These are phyloP conservation scores for Lichtheimia hyalospora DNA, from an alignment of 371 early-diverging fungal species.

Conservation along the genomic window DNA sequence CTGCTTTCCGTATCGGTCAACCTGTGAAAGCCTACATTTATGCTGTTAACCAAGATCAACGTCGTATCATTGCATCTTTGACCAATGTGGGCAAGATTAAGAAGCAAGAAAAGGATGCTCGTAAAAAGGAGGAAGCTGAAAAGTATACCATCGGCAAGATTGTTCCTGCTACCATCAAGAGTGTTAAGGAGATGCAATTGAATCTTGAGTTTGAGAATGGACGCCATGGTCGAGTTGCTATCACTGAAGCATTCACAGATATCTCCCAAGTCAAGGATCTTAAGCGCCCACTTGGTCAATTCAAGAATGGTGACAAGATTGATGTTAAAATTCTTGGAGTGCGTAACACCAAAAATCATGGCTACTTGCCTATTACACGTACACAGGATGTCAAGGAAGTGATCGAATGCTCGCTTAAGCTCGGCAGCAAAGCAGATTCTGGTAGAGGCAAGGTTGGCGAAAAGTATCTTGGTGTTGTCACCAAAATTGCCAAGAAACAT, in stretches of 20 bases:
- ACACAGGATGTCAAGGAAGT: conserved; percentile 23
- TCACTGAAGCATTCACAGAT: conserved; percentile 59
- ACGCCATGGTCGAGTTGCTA: conserved; percentile 66
- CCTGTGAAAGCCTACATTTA: conserved; percentile 78
- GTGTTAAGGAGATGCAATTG: conserved; percentile 59
- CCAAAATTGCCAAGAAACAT: conserved; percentile 38
- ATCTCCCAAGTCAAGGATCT: conserved; percentile 34
- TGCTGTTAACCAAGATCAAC: conserved; percentile 48
- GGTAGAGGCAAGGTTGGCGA: conserved; percentile 50
- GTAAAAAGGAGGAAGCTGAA: conserved; percentile 37
- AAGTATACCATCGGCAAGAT: conserved; percentile 57
- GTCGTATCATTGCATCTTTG: conserved; percentile 32
- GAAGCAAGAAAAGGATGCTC: conserved; percentile 34
- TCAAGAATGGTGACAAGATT: conserved; percentile 39
- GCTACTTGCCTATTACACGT: conserved; percentile 64
- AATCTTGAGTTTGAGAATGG: conserved; percentile 66
- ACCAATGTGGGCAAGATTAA: conserved; percentile 31
- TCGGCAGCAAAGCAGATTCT: conserved; percentile 11
- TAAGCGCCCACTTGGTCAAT: conserved; percentile 40
- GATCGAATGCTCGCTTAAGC: conserved; percentile 28
- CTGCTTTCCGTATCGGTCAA: conserved; percentile 73
- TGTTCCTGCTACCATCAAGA: conserved; percentile 53
- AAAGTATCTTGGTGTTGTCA: conserved; percentile 58
- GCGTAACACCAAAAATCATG: conserved; percentile 56
- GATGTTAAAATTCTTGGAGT: conserved; percentile 68